Percentiles rank a stretch among this genome's conserved stretches.
These are phyloP conservation scores for Penicillium sp. DNA, from an alignment of 2,329 filamentous ascomycete species.

Conservation along the genomic window DNA sequence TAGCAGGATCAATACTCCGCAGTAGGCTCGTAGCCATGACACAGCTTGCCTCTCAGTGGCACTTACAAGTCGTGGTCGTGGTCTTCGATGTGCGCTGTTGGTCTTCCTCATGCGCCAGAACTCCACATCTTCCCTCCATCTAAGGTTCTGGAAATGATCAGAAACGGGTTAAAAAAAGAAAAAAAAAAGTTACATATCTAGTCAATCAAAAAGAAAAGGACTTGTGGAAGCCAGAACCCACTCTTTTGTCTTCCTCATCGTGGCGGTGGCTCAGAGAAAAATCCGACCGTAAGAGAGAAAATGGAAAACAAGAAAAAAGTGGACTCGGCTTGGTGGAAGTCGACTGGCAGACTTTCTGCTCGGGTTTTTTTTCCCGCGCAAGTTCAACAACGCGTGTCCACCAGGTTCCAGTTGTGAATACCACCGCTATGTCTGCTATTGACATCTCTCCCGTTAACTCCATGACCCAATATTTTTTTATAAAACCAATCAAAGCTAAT, in stretches of 20 bases:
- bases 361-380: background rate
- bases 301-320: constrained; percentile 10
- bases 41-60: background rate
- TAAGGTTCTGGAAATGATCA: constrained; percentile 33
- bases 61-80: background rate
- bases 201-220: constrained; percentile 4
- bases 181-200: constrained; percentile 1
- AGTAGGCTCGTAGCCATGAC: background rate
- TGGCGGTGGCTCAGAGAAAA: constrained; percentile 31
- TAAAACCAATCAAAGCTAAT: background rate
- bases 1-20: background rate
- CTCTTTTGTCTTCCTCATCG: constrained; percentile 17
- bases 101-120: background rate
- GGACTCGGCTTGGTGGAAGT: constrained; percentile 3
- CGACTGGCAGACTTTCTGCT: background rate
- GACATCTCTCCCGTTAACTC: background rate
- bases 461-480: background rate
- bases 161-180: background rate
- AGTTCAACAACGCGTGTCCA: constrained; percentile 2
- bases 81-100: background rate
- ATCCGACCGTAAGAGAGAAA: background rate
- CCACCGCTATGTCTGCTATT: background rate
- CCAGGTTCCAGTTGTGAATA: background rate
- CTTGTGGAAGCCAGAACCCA: background rate
- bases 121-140: constrained; percentile 22